phyloP scores from a whole-genome alignment of 2,329 filamentous ascomycete genomes.

The Calonectria honghensis region DNA sequence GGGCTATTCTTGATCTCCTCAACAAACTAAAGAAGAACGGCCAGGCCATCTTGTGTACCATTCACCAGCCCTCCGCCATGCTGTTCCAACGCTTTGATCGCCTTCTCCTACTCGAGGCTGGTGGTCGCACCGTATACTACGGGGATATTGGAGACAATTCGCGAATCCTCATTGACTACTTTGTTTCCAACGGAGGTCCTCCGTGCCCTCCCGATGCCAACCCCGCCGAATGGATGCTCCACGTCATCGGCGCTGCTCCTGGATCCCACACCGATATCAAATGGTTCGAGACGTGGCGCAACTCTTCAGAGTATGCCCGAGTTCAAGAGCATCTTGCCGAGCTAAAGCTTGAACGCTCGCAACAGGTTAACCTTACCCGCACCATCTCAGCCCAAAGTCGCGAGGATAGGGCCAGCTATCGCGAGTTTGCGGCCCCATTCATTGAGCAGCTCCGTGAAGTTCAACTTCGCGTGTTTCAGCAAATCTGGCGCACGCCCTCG shows the following conservation, averaged over 20 bases:
- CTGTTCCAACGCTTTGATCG: conserved; percentile 35
- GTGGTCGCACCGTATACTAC: conserved; percentile 45
- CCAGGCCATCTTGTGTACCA: conserved; percentile 69
- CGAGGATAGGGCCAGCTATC: conserved; percentile 41
- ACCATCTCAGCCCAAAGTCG: background rate
- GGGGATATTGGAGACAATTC: conserved; percentile 83
- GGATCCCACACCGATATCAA: conserved; percentile 75
- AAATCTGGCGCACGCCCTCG: conserved; percentile 91
- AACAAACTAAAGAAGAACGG: conserved; percentile 73
- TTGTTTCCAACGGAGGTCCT: conserved; percentile 81
- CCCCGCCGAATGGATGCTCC: conserved; percentile 73
- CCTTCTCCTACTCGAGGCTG: conserved; percentile 62
- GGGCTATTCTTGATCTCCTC: conserved; percentile 81
- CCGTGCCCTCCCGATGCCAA: conserved; percentile 80
- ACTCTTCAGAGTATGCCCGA: conserved; percentile 71
- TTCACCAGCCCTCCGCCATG: conserved; percentile 66
- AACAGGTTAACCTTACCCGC: conserved; percentile 57
- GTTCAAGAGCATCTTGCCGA: conserved; percentile 71
- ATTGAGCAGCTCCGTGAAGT: conserved; percentile 79
- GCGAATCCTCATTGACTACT: conserved; percentile 80
- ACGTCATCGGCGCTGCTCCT: conserved; percentile 66
- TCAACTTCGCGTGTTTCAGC: conserved; percentile 82
- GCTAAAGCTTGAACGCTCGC: conserved; percentile 67
- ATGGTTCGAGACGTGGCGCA: conserved; percentile 77
- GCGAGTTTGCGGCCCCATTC: conserved; percentile 74